A percentile compares a stretch with the other conserved stretches of the same genome.
Evolutionary conservation across 495 filamentous ascomycete species (phyloP).

Genomic region (Gamarada debralockiae): DNA sequence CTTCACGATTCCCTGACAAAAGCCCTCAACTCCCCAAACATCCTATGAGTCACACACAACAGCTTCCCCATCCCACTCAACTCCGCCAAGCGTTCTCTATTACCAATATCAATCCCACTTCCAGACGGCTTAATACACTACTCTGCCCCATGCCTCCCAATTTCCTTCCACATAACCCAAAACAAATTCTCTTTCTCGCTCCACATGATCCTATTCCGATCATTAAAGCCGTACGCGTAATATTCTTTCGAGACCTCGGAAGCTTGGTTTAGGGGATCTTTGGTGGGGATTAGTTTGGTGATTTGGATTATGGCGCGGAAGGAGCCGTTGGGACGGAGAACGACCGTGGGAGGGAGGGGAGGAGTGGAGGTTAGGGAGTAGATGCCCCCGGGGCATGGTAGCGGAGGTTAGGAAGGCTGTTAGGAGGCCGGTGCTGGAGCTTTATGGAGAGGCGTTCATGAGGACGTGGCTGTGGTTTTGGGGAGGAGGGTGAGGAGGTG

Average conservation of each 20-base stretch:
- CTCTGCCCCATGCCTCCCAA: neutral
- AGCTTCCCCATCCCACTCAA: neutral
- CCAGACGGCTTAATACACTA: neutral
- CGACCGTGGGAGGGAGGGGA: neutral
- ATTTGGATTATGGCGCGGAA: neutral
- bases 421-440: neutral
- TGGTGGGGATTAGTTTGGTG: neutral
- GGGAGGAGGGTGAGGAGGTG: neutral
- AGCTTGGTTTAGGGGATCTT: neutral
- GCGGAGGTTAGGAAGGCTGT: neutral
- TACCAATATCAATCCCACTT: neutral
- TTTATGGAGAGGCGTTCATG: neutral
- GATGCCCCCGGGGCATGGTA: neutral
- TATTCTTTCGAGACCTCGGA: neutral
- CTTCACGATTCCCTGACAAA: neutral
- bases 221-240: neutral
- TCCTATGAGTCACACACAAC: neutral
- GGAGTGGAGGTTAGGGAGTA: neutral
- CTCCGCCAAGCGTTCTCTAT: neutral
- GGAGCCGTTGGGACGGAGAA: neutral
- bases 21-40: neutral
- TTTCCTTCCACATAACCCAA: neutral
- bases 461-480: neutral
- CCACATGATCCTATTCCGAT: neutral
- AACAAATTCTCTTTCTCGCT: neutral